Evolutionary conservation across 78 protist species (phyloP).

Genomic region (Pelomyxa schiedti): DNA sequence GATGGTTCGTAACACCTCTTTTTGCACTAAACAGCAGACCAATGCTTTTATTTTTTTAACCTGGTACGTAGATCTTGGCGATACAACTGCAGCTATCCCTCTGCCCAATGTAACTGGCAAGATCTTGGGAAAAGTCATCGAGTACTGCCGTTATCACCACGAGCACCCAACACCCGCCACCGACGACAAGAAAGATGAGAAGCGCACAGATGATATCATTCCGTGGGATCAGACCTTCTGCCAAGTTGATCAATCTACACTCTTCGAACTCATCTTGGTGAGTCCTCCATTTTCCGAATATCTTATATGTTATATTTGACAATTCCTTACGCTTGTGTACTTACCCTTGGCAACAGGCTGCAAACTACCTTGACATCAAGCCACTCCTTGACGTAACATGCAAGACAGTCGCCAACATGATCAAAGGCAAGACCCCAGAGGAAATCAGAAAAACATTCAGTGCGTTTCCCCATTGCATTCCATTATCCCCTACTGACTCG

Average conservation of each 20-base stretch:
- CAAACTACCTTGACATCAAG: constrained; percentile 91
- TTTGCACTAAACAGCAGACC: no score
- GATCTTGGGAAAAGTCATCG: constrained; percentile 64
- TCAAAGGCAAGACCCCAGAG: constrained; percentile 86
- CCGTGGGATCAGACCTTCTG: constrained; percentile 67
- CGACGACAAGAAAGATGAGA: constrained; percentile 42
- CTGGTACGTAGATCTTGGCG: constrained; percentile 27
- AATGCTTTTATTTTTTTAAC: background rate
- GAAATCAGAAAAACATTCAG: constrained; percentile 86
- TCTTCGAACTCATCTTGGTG: constrained; percentile 65
- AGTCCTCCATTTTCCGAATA: no score
- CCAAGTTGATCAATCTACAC: constrained; percentile 68
- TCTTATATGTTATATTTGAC: no score
- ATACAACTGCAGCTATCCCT: constrained; percentile 43
- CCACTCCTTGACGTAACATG: constrained; percentile 79
- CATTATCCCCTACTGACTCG: no score
- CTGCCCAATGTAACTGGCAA: constrained; percentile 68
- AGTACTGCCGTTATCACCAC: constrained; percentile 63
- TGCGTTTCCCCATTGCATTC: background rate
- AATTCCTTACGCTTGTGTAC: no score
- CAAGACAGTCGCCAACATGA: constrained; percentile 90
- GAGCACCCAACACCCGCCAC: constrained; percentile 45
- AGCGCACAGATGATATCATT: constrained; percentile 34
- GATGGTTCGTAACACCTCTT: constrained; percentile 1
- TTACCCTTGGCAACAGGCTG: constrained; percentile 68